Base-by-base conservation (phyloP, 2,329 filamentous ascomycete species). In the Cordyceps tenuipes region DNA sequence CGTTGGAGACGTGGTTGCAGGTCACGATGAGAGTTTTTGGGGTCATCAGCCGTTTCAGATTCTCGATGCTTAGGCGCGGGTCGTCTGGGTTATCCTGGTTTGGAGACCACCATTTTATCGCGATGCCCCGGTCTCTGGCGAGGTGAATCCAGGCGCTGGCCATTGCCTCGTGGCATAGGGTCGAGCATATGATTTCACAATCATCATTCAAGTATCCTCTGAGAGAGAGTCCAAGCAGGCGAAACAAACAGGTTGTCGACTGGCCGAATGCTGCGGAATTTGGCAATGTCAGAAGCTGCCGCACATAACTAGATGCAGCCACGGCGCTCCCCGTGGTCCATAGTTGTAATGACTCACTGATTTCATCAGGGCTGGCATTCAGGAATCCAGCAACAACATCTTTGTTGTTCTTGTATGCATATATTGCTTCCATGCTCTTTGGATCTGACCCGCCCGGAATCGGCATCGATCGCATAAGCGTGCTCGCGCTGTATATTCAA, bases 1-100 rank as follows among this genome's bases (percentile, higher is more conserved):
- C 83, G 69, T 90, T 90, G 62, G 81, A 86, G 0, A 82, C 82
- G 69, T 90, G 87, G 1, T 87, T 90, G 71, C 83, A 87, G 3
- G 85, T 77, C 2, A 91, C 86, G 3, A 91, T 76, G 47, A 82
- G 81, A 2, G 88, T 90, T 66, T 81, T 83, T 1, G 78, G 66
- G 0, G 80, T 81, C 3, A 90, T 76, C 4, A 91, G 73, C 2
- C 10, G 17, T 31, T 58, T 34, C 3, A 58, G 47, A 6, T 5
- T 34, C 1, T 36, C 15, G 17, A 46, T 8, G 12, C 41, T 46
- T 6, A 55, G 59, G 9, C 48, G 8, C 12, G 56, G 31, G 56
- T 58, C 39, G 13, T 47, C 31, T 19, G 26, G 31, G 15, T 21
- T 31, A 17, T 49, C 31, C 17, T 49, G n/a, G 23, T 7, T 23